Percentiles rank a stretch among this genome's conserved stretches.
phyloP scores from a whole-genome alignment of 176 grass and related monocot species.

The Neostapfia colusana region DNA sequence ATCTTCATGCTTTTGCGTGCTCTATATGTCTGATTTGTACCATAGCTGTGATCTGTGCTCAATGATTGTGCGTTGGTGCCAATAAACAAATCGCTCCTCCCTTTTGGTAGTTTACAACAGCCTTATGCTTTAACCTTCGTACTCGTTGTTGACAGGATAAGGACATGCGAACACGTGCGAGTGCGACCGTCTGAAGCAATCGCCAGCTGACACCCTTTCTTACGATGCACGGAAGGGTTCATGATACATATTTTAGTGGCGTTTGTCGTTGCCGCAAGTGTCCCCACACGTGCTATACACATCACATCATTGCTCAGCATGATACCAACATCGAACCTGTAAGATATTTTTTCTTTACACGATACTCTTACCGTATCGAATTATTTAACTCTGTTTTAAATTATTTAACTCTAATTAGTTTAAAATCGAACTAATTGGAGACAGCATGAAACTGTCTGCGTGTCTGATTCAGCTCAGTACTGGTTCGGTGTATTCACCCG shows the following conservation, averaged over 20 bases:
- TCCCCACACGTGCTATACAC: neutral
- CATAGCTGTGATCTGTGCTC: neutral
- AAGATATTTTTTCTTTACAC: neutral
- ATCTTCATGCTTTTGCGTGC: neutral
- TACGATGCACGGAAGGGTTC: conserved; percentile 31
- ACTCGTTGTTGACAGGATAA: conserved; percentile 1
- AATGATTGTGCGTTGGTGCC: neutral
- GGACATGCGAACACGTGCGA: conserved; percentile 7
- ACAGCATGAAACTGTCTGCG: neutral
- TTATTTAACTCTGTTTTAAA: too few species aligned
- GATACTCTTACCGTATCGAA: too few species aligned
- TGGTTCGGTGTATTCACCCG: neutral
- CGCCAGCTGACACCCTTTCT: conserved; percentile 19
- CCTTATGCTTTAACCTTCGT: conserved; percentile 15
- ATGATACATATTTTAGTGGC: neutral
- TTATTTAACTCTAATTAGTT: too few species aligned
- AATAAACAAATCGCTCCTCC: neutral
- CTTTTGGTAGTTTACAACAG: conserved; percentile 7
- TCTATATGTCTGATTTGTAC: neutral
- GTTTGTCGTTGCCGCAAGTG: neutral
- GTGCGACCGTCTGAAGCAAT: conserved; percentile 40
- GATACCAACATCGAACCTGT: neutral
- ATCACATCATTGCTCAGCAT: neutral
- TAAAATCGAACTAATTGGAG: too few species aligned
- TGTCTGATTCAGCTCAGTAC: neutral